Conservation (phyloP, 73 alveolate species). For the Symbiodinium natans region DNA sequence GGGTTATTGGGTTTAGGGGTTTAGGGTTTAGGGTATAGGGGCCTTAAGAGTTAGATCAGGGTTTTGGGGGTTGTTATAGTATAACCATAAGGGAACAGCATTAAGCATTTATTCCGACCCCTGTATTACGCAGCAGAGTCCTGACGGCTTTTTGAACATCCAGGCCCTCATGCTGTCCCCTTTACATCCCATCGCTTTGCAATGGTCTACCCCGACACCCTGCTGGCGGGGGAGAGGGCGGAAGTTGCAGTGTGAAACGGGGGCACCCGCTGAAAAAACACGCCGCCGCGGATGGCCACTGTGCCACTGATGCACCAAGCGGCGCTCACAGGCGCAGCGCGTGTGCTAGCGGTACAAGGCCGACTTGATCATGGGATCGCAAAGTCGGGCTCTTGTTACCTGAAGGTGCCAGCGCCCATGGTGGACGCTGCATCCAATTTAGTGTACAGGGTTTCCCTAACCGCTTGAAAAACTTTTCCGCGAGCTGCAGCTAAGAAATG, state of each 20-base stretch:
- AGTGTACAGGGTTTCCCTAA: not conserved
- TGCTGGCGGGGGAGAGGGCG: not conserved
- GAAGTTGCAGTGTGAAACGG: not conserved
- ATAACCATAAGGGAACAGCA: too few species aligned
- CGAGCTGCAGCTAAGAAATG: not conserved
- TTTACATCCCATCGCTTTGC: constrained; percentile 10
- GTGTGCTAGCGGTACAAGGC: not conserved
- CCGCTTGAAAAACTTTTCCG: not conserved
- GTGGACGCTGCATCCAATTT: not conserved
- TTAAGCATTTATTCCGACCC: too few species aligned
- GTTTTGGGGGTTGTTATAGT: too few species aligned
- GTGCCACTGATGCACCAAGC: not conserved
- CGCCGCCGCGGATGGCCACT: not conserved
- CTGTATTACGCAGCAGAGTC: too few species aligned
- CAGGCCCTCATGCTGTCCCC: not conserved
- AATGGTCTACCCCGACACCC: not conserved
- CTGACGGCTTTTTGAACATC: not conserved
- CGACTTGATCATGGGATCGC: constrained; percentile 5
- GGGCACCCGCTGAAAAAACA: not conserved
- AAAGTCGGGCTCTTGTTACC: not conserved
- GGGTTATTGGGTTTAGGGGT: not conserved
- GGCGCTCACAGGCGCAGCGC: constrained; percentile 6
- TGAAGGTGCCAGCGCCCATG: not conserved
- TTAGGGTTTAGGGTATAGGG: not conserved
- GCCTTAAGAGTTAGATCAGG: too few species aligned